phyloP scores from a whole-genome alignment of 441 rosid genomes.

The Melastoma candidum region DNA sequence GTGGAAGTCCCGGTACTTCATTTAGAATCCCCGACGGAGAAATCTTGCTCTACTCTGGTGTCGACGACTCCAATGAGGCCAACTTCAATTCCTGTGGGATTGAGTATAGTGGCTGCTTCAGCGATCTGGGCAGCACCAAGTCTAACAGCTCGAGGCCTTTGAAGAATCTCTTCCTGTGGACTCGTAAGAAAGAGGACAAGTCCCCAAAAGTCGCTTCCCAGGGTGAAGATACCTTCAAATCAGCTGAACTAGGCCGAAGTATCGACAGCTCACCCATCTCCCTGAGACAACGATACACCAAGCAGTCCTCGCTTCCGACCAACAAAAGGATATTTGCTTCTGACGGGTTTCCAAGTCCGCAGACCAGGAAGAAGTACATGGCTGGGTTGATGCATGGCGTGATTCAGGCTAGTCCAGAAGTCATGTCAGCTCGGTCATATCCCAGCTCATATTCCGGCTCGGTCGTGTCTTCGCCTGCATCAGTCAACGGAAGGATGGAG shows the following conservation, averaged over 20 bases:
- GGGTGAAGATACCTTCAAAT: constrained; percentile 21
- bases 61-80: constrained; percentile 24
- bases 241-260: constrained; percentile 14
- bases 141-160: constrained; percentile 10
- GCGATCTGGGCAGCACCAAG: constrained; percentile 32
- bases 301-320: constrained; percentile 30
- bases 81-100: constrained; percentile 33
- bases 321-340: constrained; percentile 32
- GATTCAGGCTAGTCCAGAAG: constrained; percentile 41
- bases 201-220: constrained; percentile 18
- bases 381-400: constrained; percentile 68
- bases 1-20: constrained; percentile 76
- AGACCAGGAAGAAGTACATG: constrained; percentile 50
- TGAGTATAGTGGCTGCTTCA: constrained; percentile 39
- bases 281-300: constrained; percentile 53
- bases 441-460: constrained; percentile 29
- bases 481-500: constrained; percentile 24
- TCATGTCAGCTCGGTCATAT: constrained; percentile 26
- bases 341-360: constrained; percentile 65
- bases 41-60: constrained; percentile 58
- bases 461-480: constrained; percentile 31
- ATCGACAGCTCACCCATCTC: constrained; percentile 35
- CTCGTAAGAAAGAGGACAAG: no score
- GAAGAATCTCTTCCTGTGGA: no score
- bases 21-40: constrained; percentile 82